Percentiles rank a stretch among this genome's conserved stretches.
Evolutionary conservation across 352 stramenopile genomes (phyloP).

Genomic region (Pythium angustatum): DNA sequence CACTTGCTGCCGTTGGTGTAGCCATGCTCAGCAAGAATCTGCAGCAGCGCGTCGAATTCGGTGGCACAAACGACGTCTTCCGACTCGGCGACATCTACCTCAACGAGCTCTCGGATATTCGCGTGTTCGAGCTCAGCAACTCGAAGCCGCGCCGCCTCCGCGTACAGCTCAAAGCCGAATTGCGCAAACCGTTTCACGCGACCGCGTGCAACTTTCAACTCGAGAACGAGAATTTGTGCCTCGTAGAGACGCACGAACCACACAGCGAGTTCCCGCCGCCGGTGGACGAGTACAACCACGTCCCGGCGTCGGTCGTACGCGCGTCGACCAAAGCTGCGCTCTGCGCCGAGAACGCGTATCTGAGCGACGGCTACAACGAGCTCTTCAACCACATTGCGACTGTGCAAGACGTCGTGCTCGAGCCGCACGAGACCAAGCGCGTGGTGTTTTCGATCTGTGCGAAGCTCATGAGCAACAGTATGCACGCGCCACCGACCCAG

Average conservation of each 20-base stretch:
- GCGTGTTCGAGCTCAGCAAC: constrained; percentile 81
- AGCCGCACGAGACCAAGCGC: constrained; percentile 65
- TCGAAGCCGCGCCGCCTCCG: constrained; percentile 47
- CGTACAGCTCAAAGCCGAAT: constrained; percentile 68
- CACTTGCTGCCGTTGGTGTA: constrained; percentile 40
- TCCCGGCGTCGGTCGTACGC: constrained; percentile 70
- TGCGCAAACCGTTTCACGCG: constrained; percentile 80
- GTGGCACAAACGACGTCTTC: constrained; percentile 56
- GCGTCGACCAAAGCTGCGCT: constrained; percentile 68
- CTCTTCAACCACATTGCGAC: constrained; percentile 88
- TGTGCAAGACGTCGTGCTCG: constrained; percentile 59
- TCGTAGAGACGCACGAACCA: constrained; percentile 38
- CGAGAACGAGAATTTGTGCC: constrained; percentile 85
- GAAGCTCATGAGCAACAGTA: constrained; percentile 46
- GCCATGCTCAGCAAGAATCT: constrained; percentile 70
- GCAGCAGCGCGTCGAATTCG: constrained; percentile 50
- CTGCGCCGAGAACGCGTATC: constrained; percentile 75
- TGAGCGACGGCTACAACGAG: constrained; percentile 88
- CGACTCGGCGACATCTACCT: constrained; percentile 84
- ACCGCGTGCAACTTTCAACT: constrained; percentile 84
- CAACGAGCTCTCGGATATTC: constrained; percentile 85
- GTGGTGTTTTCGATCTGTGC: constrained; percentile 78
- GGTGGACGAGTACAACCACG: constrained; percentile 73
- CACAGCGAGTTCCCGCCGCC: constrained; percentile 10
- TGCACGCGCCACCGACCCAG: constrained; percentile 20